A percentile compares a stretch with the other conserved stretches of the same genome.
phyloP scores from a whole-genome alignment of 257 asterid genomes.

The Catharanthus roseus region DNA sequence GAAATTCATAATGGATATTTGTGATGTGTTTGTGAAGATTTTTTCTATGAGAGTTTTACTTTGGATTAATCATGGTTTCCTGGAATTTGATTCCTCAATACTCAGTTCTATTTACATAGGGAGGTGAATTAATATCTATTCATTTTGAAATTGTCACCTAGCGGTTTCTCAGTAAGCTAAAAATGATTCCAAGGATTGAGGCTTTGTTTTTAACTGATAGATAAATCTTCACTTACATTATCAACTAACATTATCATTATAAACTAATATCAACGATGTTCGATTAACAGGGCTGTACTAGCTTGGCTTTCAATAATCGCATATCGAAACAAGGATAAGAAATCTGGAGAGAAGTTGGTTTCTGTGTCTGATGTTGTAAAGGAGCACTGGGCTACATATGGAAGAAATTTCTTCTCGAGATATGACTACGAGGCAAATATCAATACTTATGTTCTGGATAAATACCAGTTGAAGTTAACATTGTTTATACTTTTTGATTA shows the following conservation, averaged over 20 bases:
- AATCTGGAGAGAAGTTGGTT: constrained; percentile 68
- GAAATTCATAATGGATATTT: neutral
- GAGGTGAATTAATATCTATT: neutral
- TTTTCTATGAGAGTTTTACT: neutral
- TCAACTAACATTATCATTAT: constrained; percentile 16
- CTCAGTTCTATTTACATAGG: neutral
- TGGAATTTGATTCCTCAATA: neutral
- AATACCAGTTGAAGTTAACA: constrained; percentile 1
- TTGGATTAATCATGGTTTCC: neutral
- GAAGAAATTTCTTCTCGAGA: constrained; percentile 93
- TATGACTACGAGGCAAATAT: constrained; percentile 84
- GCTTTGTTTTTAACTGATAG: neutral
- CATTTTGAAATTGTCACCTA: neutral
- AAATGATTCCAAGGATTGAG: neutral
- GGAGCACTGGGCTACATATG: constrained; percentile 91
- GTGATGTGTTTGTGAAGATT: neutral
- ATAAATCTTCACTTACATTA: constrained; percentile 3
- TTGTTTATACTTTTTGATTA: neutral
- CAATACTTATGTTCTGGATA: constrained; percentile 14
- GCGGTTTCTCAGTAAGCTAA: neutral
- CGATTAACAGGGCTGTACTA: constrained; percentile 74
- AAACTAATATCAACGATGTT: constrained; percentile 16
- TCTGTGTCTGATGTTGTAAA: constrained; percentile 85
- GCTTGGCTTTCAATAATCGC: constrained; percentile 99
- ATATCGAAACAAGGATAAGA: constrained; percentile 68